Conservation (phyloP, 202 grass and related monocot genomes). For the Schoenoplectus triqueter region DNA sequence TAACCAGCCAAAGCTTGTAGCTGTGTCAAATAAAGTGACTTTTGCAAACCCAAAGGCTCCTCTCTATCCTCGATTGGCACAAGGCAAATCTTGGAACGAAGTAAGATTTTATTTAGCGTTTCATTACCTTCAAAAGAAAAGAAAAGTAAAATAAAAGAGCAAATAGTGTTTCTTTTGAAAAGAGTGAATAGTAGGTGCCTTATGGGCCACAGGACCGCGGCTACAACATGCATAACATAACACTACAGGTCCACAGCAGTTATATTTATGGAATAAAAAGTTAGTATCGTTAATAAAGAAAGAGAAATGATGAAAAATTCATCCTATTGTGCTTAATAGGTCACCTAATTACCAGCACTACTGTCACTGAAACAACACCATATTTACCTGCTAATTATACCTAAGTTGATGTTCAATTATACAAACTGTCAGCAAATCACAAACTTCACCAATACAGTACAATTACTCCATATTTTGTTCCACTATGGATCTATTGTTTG, state of each 20-base stretch:
- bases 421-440: not conserved
- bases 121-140: slow-evolving; percentile 1
- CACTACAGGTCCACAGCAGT: not conserved
- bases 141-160: not conserved
- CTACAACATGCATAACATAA: not conserved
- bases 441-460: not conserved
- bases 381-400: not conserved
- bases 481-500: slow-evolving; percentile 12
- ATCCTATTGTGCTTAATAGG: not conserved
- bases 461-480: not conserved
- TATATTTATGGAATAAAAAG: not conserved
- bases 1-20: slow-evolving; percentile 74
- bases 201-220: not conserved
- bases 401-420: slow-evolving; percentile 3
- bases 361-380: not conserved
- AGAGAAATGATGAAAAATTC: slow-evolving; percentile 23
- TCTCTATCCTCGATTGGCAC: slow-evolving; percentile 77
- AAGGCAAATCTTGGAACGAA: slow-evolving; percentile 92
- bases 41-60: slow-evolving; percentile 89
- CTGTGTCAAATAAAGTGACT: slow-evolving; percentile 61
- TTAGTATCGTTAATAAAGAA: slow-evolving; percentile 16
- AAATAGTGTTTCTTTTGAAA: not conserved
- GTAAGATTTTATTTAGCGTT: slow-evolving; percentile 54
- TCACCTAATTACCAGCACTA: not conserved
- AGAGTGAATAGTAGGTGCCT: not conserved